Conservation (phyloP, 352 stramenopile species). For the Saprolegnia diclina region DNA sequence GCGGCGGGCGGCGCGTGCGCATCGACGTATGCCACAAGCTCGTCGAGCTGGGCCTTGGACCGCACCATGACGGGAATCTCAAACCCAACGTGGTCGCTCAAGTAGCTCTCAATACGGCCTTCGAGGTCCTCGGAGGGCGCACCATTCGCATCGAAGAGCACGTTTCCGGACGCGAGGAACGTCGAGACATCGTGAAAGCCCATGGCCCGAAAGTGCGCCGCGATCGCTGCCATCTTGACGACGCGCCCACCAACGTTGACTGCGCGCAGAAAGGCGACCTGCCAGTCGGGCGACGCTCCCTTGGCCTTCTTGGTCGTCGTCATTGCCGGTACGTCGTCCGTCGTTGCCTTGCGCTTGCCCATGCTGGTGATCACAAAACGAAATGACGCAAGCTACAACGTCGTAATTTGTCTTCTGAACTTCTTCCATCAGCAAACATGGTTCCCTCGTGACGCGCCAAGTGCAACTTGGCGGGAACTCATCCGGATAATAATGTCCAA, state of each 20-base stretch:
- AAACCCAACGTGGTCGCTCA: neutral
- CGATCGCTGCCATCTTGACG: neutral
- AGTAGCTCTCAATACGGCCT: neutral
- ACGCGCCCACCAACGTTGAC: neutral
- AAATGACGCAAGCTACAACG: no score
- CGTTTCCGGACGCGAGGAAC: neutral
- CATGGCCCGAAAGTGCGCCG: neutral
- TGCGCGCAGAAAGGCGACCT: neutral
- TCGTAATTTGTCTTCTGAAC: no score
- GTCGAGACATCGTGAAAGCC: neutral
- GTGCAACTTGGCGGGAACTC: no score
- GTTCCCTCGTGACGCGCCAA: no score
- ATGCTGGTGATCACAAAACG: neutral
- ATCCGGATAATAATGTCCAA: no score
- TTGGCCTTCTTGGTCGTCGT: neutral
- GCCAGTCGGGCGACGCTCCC: neutral
- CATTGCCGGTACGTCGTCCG: neutral
- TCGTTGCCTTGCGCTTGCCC: neutral
- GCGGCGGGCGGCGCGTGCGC: neutral
- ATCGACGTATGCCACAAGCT: neutral
- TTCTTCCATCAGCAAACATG: no score
- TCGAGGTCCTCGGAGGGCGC: neutral
- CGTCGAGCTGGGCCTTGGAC: neutral
- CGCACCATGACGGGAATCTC: neutral
- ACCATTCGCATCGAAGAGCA: neutral